Conservation (phyloP, 345 rosid species). For the Microcos paniculata region DNA sequence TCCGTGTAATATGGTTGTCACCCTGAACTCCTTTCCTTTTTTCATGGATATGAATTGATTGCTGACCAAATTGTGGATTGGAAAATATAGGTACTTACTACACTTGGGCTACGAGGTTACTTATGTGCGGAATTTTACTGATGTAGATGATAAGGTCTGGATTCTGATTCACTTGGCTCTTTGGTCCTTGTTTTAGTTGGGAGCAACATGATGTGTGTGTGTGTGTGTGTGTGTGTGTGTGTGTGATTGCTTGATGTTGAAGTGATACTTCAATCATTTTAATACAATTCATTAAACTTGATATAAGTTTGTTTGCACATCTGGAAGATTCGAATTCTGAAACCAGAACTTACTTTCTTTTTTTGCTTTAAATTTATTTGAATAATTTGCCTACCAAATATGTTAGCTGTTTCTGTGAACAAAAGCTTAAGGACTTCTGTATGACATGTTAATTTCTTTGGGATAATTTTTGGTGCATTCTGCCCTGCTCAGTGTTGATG, state of each 20-base stretch:
- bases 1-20: not conserved
- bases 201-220: too few species aligned
- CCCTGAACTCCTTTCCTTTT: not conserved
- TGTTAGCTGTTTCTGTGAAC: not conserved
- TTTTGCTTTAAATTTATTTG: not conserved
- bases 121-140: slow-evolving; percentile 83
- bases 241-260: not conserved
- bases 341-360: not conserved
- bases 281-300: not conserved
- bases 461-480: not conserved
- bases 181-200: not conserved
- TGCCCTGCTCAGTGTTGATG: not conserved
- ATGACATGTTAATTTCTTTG: not conserved
- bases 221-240: too few species aligned
- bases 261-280: not conserved
- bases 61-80: slow-evolving; percentile 13
- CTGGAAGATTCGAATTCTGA: not conserved
- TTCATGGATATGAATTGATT: not conserved
- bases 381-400: not conserved
- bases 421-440: not conserved
- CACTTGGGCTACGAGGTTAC: slow-evolving; percentile 73
- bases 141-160: slow-evolving; percentile 88
- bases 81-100: slow-evolving; percentile 55
- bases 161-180: not conserved
- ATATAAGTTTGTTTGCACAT: not conserved